These are phyloP conservation scores for Filobasidium wieringae DNA, from an alignment of 768 basidiomycete species.

Conservation along the genomic window DNA sequence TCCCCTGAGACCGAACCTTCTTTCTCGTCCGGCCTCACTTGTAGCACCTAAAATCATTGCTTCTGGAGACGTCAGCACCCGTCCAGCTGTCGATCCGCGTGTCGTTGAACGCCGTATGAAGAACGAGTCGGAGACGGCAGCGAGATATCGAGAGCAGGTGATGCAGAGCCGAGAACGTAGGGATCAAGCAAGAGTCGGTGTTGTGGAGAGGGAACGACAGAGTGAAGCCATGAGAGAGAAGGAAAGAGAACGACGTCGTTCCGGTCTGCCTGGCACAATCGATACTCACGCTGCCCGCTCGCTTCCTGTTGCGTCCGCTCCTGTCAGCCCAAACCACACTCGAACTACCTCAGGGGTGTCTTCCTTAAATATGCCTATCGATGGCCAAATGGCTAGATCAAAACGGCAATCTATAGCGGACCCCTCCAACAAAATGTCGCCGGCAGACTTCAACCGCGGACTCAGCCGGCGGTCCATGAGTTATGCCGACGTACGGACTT, in stretches of 20 bases:
- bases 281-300: not conserved
- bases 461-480: not conserved
- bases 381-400: not conserved
- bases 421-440: not conserved
- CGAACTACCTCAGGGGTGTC: not conserved
- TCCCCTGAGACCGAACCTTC: not conserved
- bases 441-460: not conserved
- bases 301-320: not conserved
- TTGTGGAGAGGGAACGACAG: not conserved
- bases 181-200: not conserved
- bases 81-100: not conserved
- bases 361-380: not conserved
- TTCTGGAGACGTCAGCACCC: not conserved
- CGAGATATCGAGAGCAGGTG: not conserved
- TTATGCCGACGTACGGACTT: not conserved
- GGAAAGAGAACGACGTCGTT: not conserved
- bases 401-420: not conserved
- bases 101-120: not conserved
- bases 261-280: not conserved
- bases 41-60: not conserved
- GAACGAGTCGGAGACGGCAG: not conserved
- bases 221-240: not conserved
- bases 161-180: not conserved
- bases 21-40: not conserved
- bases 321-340: not conserved